Evolutionary conservation across 2,329 filamentous ascomycete genomes (phyloP), one percentile per base, ranked within the genome.

Genomic region (Verruconis gallopava): DNA sequence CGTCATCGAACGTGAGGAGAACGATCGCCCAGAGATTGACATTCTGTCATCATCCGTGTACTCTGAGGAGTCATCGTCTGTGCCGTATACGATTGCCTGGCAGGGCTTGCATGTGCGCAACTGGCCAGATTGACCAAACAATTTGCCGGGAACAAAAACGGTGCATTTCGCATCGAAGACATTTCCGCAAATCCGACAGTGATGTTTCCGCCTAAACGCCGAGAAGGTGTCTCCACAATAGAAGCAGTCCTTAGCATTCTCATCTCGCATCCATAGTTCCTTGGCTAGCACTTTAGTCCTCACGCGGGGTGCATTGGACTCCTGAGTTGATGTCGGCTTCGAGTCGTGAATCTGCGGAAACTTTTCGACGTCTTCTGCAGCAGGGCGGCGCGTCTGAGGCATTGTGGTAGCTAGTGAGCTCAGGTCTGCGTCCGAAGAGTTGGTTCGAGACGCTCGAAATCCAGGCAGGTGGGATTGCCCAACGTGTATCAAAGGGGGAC

Each of bases 251-350:
- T 93, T 96, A 46, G 89, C 93, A 48, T 93, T 95, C 55, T 96
- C 91, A 56, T 98, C 91, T 46, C 86, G 84, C 91, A 98, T 98
- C 91, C 89, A 96, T 52, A 94, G 96, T 51, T 96, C 88, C 54
- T 88, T 91, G 57, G 84, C 93, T 36, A 96, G 65, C 5, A 98
- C 79, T 54, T 89, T 86, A 53, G 85, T 83, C 47, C 81, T 77
- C 68, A 94, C 81, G 50, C 82, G 79, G n/a, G 11, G 11, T 9
- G 12, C 34, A 12, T 11, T 17, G 34, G 9, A 11, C 11, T 37
- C 34, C 34, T 37, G n/a, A n/a, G n/a, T n/a, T n/a, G n/a, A n/a
- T n/a, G n/a, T n/a, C n/a, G 15, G 17, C 13, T 9, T 21, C 9
- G 20, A 33, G 13, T 12, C 17, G 18, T 12, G 34, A 28, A 30